Evolutionary conservation across 2,329 filamentous ascomycete genomes (phyloP).

Genomic region (Colletotrichum lupini): DNA sequence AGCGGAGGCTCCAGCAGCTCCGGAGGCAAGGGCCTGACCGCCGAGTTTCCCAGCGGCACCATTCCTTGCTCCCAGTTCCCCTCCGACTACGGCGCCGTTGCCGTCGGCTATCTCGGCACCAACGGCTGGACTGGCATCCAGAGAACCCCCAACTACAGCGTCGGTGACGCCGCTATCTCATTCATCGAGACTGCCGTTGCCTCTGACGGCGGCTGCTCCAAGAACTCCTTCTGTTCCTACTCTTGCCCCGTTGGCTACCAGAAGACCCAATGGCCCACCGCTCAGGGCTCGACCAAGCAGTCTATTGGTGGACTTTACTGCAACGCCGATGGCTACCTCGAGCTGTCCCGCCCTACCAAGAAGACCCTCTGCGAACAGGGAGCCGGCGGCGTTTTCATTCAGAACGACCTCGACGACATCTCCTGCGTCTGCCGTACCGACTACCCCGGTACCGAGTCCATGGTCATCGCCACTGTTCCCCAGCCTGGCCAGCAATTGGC

Average conservation of each 20-base stretch:
- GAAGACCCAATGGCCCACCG: slow-evolving; percentile 87
- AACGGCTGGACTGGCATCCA: slow-evolving; percentile 87
- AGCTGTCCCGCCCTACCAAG: slow-evolving; percentile 76
- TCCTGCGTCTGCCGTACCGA: slow-evolving; percentile 92
- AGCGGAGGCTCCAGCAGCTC: slow-evolving; percentile 39
- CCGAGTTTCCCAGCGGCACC: slow-evolving; percentile 80
- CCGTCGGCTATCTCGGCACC: slow-evolving; percentile 75
- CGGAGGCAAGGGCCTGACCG: slow-evolving; percentile 66
- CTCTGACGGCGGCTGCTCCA: slow-evolving; percentile 66
- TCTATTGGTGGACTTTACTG: slow-evolving; percentile 91
- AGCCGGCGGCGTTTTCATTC: slow-evolving; percentile 74
- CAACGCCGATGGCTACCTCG: slow-evolving; percentile 76
- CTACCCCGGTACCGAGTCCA: slow-evolving; percentile 91
- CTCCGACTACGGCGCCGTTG: slow-evolving; percentile 80
- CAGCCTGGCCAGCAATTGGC: slow-evolving; percentile 66
- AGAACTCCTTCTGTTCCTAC: slow-evolving; percentile 86
- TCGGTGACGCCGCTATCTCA: slow-evolving; percentile 64
- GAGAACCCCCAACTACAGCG: slow-evolving; percentile 62
- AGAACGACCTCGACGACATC: slow-evolving; percentile 76
- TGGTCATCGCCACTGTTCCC: slow-evolving; percentile 81
- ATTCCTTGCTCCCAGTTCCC: slow-evolving; percentile 81
- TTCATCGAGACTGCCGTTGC: slow-evolving; percentile 73
- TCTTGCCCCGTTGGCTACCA: slow-evolving; percentile 91
- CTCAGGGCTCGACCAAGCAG: slow-evolving; percentile 83
- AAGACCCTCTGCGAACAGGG: slow-evolving; percentile 81